A percentile compares a stretch with the other conserved stretches of the same genome.
These are phyloP conservation scores for Coniella vitis DNA, from an alignment of 2,329 filamentous ascomycete genomes.

Conservation along the genomic window DNA sequence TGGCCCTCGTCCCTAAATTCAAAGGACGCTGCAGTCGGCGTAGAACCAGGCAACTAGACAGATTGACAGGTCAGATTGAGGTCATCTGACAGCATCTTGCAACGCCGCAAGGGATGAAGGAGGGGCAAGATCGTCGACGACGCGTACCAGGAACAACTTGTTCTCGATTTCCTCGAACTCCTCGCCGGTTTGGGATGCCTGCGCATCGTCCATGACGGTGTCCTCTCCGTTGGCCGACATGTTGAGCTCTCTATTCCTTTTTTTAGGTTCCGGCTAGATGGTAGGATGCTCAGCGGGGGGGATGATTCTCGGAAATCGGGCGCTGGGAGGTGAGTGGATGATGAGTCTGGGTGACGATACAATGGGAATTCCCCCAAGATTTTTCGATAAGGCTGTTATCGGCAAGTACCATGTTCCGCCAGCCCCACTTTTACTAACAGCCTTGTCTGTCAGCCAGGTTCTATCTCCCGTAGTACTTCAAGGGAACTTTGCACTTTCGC, in stretches of 20 bases:
- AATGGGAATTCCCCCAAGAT: constrained; percentile 7
- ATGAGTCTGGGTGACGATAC: background rate
- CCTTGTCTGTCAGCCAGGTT: too few relatives aligned
- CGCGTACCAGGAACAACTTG: constrained; percentile 17
- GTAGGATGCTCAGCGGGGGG: background rate
- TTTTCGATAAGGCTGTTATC: constrained; percentile 15
- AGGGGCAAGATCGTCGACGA: background rate
- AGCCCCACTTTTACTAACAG: constrained; percentile 1
- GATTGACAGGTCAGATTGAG: constrained; percentile 1
- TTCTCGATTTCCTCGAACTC: constrained; percentile 26
- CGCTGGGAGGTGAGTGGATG: background rate
- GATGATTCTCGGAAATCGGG: background rate
- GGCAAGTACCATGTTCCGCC: background rate
- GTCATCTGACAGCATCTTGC: background rate
- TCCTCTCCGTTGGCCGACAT: constrained; percentile 21
- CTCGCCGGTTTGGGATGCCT: constrained; percentile 29
- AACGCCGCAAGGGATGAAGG: background rate
- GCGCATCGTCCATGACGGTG: constrained; percentile 38
- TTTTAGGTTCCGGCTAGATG: too few relatives aligned
- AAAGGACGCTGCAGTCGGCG: constrained; percentile 85
- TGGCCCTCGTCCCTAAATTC: constrained; percentile 93
- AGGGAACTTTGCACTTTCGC: too few relatives aligned
- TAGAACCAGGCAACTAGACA: constrained; percentile 71
- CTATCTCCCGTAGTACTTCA: too few relatives aligned
- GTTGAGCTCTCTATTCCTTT: background rate